Base-by-base conservation (phyloP, 352 stramenopile genomes). In the Thalassiosira hispida region DNA sequence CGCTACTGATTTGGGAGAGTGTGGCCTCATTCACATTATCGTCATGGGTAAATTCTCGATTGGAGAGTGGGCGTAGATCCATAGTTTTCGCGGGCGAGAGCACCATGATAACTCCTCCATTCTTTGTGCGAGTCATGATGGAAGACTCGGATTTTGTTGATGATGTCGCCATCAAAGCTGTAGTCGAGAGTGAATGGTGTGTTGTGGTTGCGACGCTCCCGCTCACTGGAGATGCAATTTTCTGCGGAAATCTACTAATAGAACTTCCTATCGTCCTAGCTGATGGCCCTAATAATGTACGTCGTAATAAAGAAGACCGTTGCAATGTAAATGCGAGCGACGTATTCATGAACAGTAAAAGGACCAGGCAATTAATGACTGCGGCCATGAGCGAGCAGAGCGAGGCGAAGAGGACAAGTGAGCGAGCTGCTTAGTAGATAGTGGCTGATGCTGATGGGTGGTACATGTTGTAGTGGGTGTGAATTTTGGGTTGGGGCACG, bases 21-120 rank as follows among this genome's bases (percentile, higher is more conserved):
- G n/a, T 35, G 20, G 22, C 22, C n/a, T 5, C 11, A 3, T 12
- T 33, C 1, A 59, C 51, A 52, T n/a, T n/a, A n/a, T 59, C 61
- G 14, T 62, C 63, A 27, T 38, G 33, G 12, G 14, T 16, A 14
- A 61, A 62, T 46, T 52, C 46, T 35, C 63, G 46, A 20, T 52
- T 12, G 23, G n/a, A 2, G 12, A 85, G 51, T 20, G 68, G 63
- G 8, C 56, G 33, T 5, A 89, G 46, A 72, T 89, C 69, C 12
- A 91, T 42, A 3, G 84, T 91, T 64, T 91, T 91, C 40, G 84
- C 78, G 12, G 84, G 84, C 40, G 70, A 82, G 9, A 91, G 59
- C 46, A 91, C 87, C 70, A 87, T 81, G 22, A 83, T 65, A 14
- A 88, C 57, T 23, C 62, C 53, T 18, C 11, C 11, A 16, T 47